Evolutionary conservation across 345 rosid species (phyloP).

Genomic region (Acer negundo): DNA sequence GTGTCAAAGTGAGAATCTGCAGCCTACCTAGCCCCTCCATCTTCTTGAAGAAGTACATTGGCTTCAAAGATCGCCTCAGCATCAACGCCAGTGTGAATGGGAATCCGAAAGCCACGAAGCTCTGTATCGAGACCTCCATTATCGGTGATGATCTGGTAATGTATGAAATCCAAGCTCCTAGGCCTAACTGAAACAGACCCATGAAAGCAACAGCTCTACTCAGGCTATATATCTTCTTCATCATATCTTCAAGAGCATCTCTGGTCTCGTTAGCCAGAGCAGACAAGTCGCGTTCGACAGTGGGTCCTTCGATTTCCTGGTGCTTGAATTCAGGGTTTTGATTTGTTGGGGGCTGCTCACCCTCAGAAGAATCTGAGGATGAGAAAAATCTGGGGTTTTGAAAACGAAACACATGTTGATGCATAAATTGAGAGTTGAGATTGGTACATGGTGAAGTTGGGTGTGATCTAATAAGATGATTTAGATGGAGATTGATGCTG

Average conservation of each 20-base stretch:
- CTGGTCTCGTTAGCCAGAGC: conserved; percentile 80
- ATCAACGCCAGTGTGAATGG: conserved; percentile 79
- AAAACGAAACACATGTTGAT: conserved; percentile 7
- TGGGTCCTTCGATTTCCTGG: conserved; percentile 95
- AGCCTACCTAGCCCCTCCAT: conserved; percentile 89
- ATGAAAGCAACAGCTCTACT: conserved; percentile 64
- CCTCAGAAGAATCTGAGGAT: conserved; percentile 31
- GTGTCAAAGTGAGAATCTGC: conserved; percentile 78
- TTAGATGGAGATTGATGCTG: not conserved
- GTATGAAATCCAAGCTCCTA: conserved; percentile 72
- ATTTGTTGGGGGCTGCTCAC: conserved; percentile 43
- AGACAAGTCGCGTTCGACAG: conserved; percentile 84
- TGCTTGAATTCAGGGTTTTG: conserved; percentile 71
- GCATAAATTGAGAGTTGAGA: not conserved
- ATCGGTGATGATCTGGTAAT: conserved; percentile 46
- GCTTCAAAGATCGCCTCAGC: conserved; percentile 79
- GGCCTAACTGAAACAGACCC: conserved; percentile 64
- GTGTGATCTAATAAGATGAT: conserved; percentile 1
- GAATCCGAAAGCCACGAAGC: conserved; percentile 73
- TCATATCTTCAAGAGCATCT: conserved; percentile 62
- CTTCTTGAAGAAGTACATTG: conserved; percentile 82
- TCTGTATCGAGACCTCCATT: conserved; percentile 57
- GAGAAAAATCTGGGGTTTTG: conserved; percentile 49
- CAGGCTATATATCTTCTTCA: conserved; percentile 68
- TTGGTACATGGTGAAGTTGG: conserved; percentile 13